Evolutionary conservation across 306 rosid species (phyloP), one percentile per base, ranked within the genome.

Genomic region (Cyamopsis tetragonoloba): DNA sequence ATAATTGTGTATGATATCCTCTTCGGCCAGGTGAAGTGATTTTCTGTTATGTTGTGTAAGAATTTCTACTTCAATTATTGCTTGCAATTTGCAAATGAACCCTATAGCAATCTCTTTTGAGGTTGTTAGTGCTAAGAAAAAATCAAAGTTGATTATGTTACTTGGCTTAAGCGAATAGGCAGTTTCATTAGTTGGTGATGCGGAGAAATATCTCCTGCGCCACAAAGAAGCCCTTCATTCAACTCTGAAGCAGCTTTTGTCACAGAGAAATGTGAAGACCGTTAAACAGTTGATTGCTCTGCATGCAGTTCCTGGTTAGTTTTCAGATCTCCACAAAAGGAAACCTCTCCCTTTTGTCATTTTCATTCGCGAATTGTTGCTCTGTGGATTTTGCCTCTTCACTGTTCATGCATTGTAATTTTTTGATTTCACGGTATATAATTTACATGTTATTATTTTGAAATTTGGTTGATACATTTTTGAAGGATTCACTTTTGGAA

Each of bases 1-100:
- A 74, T 93, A 8, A 81, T 88, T 71, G 67, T 76, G 57, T 93
- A 90, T 63, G 99, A 93, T 71, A 86, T 93, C 63, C 97, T 93
- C 71, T 87, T 93, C 17, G 96, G 97, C 20, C 84, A 90, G 92
- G 99, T 89, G 14, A 58, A 43, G 4, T 24, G 3, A 20, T 48
- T 62, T 58, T 41, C 22, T 70, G 9, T 47, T 22, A 0, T 8
- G 3, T 12, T 26, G 8, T 23, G 3, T 48, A 0, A 22, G 18
- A 50, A 32, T 8, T 55, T 15, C 6, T 73, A 41, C 13, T 62
- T 31, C 17, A n/a, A n/a, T n/a, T n/a, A n/a, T n/a, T n/a, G n/a
- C n/a, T n/a, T n/a, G n/a, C n/a, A n/a, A n/a, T n/a, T n/a, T n/a
- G n/a, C n/a, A n/a, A n/a, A n/a, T n/a, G n/a, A n/a, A n/a, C n/a